Base-by-base conservation (phyloP, 495 filamentous ascomycete genomes). In the Tetracladium setigerum region DNA sequence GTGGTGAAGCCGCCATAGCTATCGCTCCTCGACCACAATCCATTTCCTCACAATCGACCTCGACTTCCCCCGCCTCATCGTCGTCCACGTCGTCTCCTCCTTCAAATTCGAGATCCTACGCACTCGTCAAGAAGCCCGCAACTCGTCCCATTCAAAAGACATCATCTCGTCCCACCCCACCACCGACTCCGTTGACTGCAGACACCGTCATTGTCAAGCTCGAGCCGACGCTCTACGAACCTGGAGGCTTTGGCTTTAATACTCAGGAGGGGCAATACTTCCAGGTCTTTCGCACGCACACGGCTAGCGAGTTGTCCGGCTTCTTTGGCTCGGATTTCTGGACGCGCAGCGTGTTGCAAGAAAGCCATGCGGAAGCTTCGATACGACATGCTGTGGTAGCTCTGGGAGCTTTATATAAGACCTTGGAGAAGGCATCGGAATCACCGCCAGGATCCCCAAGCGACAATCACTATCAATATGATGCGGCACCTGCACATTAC, bases 381-480 rank as follows among this genome's bases (percentile, higher is more conserved):
- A 78, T 86, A 36, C 71, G 77, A 17, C 81, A 86, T 59, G 79
- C 82, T 7, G 71, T 83, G 1, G 68, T 84, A 12, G 82, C 81
- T 33, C 62, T 86, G 19, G 77, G 78, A 39, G 76, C 79, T 1
- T 62, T 83, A 18, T 83, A 84, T 48, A 77, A 82, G 53, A 77
- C 74, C 2, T 51, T 59, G 62, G 82, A 37, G 68, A 74, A 61
- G 70, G 72, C 61, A 61, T 68, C 43, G 63, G 68, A 49, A 68
- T 76, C 56, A 67, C 73, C n/a, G 63, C 73, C 27, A 58, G 44
- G 67, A 69, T 55, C 74, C 70, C 59, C 69, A 62, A 52, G 68
- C 68, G 38, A 69, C 66, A 38, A 72, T 70, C 38, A 44, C 53
- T 12, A 49, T 40, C 67, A 71, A 68, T 71, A 10, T 66, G 76